A percentile compares a stretch with the other conserved stretches of the same genome.
Evolutionary conservation across 257 asterid species (phyloP).

Genomic region (Leonotis leonurus): DNA sequence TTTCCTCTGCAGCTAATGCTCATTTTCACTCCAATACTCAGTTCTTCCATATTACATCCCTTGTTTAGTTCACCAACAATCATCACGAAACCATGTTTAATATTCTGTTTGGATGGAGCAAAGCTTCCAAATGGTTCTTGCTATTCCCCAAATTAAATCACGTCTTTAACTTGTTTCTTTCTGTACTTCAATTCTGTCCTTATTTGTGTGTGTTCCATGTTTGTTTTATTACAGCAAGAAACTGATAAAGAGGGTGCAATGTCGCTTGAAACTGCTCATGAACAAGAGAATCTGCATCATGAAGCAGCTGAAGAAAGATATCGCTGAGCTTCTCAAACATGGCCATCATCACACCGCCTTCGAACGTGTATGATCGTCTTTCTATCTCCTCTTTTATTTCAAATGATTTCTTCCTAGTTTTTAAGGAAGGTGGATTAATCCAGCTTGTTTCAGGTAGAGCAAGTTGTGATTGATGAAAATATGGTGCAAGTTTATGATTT

Average conservation of each 20-base stretch:
- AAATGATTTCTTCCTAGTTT: not conserved
- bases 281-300: constrained; percentile 53
- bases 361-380: constrained; percentile 67
- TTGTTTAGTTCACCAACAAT: not conserved
- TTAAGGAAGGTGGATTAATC: too few relatives aligned
- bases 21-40: too few relatives aligned
- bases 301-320: constrained; percentile 48
- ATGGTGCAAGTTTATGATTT: constrained; percentile 49
- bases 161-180: too few relatives aligned
- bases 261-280: constrained; percentile 60
- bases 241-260: constrained; percentile 45
- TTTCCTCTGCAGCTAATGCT: not conserved
- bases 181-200: too few relatives aligned
- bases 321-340: constrained; percentile 54
- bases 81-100: constrained; percentile 33
- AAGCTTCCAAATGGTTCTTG: constrained; percentile 86
- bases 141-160: too few relatives aligned
- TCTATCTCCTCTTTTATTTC: too few relatives aligned
- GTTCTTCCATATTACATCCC: not conserved
- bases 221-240: constrained; percentile 41
- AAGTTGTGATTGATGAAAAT: constrained; percentile 48
- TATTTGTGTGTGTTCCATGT: too few relatives aligned
- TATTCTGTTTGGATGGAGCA: constrained; percentile 73
- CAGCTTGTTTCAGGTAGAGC: constrained; percentile 76
- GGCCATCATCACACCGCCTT: constrained; percentile 48